Conservation (phyloP, 2,329 filamentous ascomycete species). For the Pezicula radicicola region DNA sequence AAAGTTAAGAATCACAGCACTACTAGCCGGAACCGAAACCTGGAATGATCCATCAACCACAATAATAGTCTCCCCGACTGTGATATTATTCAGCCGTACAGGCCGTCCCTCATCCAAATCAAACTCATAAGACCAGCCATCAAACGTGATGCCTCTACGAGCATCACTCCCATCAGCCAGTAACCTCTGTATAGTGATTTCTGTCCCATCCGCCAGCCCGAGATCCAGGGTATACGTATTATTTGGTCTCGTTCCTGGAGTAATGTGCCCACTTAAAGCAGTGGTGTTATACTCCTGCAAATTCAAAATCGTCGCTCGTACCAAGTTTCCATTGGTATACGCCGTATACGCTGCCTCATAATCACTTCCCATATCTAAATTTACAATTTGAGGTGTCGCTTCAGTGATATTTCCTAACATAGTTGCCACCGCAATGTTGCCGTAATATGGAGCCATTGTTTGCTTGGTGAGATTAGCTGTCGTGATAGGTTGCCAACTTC, state of each 20-base stretch:
- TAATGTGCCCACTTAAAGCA: background rate
- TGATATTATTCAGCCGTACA: background rate
- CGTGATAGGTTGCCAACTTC: slow-evolving; percentile 19
- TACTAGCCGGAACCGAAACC: background rate
- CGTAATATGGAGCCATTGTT: slow-evolving; percentile 19
- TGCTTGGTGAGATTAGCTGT: slow-evolving; percentile 7
- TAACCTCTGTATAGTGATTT: background rate
- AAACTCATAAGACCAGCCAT: background rate
- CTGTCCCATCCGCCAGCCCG: background rate
- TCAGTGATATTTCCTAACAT: background rate
- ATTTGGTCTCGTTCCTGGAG: background rate
- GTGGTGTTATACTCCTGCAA: background rate
- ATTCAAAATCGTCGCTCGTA: background rate
- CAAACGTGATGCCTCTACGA: background rate
- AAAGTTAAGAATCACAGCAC: slow-evolving; percentile 1
- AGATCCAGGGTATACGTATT: background rate
- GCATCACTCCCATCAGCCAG: background rate
- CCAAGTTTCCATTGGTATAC: background rate
- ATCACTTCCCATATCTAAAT: background rate
- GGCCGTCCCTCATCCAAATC: background rate
- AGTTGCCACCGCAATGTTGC: slow-evolving; percentile 5
- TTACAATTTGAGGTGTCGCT: background rate
- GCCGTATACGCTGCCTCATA: slow-evolving; percentile 1
- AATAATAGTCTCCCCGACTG: background rate
- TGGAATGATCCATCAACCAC: background rate